Evolutionary conservation across 257 asterid species (phyloP), one percentile per base, ranked within the genome.

Genomic region (Solanum chilense): DNA sequence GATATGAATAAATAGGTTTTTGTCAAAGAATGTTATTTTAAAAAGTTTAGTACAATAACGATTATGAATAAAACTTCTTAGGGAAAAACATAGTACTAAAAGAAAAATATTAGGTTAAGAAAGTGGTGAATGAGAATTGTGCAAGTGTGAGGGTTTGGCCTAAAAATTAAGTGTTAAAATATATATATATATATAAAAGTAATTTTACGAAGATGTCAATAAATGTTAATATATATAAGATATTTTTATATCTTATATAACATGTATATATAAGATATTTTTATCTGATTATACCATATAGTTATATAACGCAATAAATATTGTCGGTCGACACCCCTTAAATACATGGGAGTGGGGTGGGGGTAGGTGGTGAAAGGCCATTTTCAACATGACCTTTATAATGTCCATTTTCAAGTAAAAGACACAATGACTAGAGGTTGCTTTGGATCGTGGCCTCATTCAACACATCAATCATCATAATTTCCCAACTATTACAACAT

Each of bases 311-410:
- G n/a, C 11, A 21, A 58, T 1, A 23, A 58, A 58, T 58, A 21
- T 8, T n/a, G 14, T 64, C 25, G 5, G 11, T 56, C 20, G 25
- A 56, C 64, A 56, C 62, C 10, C n/a, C 64, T 18, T 56, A 56
- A 56, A 56, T 20, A 56, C 20, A 56, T 56, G 62, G 9, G 62
- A n/a, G 1, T 16, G 62, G 12, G 45, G 3, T 45, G 6, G 52
- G 15, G 21, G 64, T 6, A 25, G 29, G 29, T 39, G 47, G 68
- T 69, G 82, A 69, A 69, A 85, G 23, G 87, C 68, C 87, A 70
- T 85, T 85, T 85, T 85, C 87, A 85, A 85, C 47, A 41, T 69
- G 45, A 52, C 78, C 87, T 85, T 85, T 69, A 80, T 80, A 47
- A 29, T 70, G 80, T 44, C 68, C 87, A 56, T 85, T 85, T 85